phyloP scores from a whole-genome alignment of 805 yeast species.

The Candida sithepensis region DNA sequence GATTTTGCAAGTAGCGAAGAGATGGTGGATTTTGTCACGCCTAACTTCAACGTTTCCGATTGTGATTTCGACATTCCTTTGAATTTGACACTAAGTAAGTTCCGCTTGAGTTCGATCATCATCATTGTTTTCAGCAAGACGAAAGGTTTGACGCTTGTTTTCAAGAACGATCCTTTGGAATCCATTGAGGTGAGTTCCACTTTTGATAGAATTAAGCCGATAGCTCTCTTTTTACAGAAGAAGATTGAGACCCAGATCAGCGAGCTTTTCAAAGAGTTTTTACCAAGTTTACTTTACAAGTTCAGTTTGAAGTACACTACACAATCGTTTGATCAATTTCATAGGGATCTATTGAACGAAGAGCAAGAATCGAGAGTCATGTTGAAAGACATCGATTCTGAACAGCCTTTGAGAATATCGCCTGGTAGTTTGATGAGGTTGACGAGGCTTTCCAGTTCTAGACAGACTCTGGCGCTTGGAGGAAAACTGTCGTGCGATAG shows the following conservation, averaged over 20 bases:
- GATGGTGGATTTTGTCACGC: conserved; percentile 51
- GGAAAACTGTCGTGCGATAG: conserved; percentile 34
- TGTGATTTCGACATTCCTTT: conserved; percentile 75
- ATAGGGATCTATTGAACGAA: conserved; percentile 30
- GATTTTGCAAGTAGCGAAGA: conserved; percentile 27
- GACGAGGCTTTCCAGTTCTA: conserved; percentile 63
- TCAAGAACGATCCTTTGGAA: conserved; percentile 85
- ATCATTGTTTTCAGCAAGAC: conserved; percentile 78
- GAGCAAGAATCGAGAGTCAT: conserved; percentile 38
- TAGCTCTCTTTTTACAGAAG: conserved; percentile 76
- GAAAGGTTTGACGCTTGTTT: conserved; percentile 82
- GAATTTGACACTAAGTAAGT: conserved; percentile 68
- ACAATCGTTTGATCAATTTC: conserved; percentile 34
- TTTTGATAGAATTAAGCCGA: conserved; percentile 79
- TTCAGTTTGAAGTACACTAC: conserved; percentile 64
- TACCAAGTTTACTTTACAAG: conserved; percentile 77
- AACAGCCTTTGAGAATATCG: conserved; percentile 52
- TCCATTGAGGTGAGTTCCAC: conserved; percentile 78
- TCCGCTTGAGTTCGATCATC: conserved; percentile 74
- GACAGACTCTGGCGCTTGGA: conserved; percentile 75
- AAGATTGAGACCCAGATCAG: conserved; percentile 81
- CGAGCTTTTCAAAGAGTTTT: conserved; percentile 75
- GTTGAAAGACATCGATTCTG: conserved; percentile 50
- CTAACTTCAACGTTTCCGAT: conserved; percentile 61
- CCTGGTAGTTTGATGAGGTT: conserved; percentile 67